A percentile compares a stretch with the other conserved stretches of the same genome.
phyloP scores from a whole-genome alignment of 805 yeast genomes.

The Ogataea chonburiensis region DNA sequence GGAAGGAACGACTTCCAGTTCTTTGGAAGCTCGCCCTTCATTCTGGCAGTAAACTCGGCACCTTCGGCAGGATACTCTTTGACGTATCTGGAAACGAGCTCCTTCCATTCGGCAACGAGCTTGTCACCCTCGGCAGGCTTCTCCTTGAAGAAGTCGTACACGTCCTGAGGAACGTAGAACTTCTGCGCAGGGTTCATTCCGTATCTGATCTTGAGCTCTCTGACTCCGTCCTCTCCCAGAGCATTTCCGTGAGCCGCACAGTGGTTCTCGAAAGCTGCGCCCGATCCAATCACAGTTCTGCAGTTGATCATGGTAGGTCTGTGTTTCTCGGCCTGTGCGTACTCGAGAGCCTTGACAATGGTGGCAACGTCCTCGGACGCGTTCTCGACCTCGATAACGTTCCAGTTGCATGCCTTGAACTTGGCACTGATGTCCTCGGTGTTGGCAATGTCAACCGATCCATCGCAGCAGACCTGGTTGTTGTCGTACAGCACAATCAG shows the following conservation, averaged over 20 bases:
- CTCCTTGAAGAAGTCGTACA: slow-evolving; percentile 63
- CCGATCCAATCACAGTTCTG: slow-evolving; percentile 90
- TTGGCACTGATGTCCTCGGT: slow-evolving; percentile 88
- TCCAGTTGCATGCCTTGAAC: slow-evolving; percentile 94
- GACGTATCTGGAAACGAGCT: slow-evolving; percentile 57
- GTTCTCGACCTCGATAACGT: slow-evolving; percentile 62
- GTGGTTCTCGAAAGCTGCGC: slow-evolving; percentile 82
- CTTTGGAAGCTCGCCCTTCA: slow-evolving; percentile 72
- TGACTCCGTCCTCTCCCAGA: slow-evolving; percentile 87
- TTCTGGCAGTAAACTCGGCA: slow-evolving; percentile 76
- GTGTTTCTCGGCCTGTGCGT: slow-evolving; percentile 31
- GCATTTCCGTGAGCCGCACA: slow-evolving; percentile 96
- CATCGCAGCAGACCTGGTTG: slow-evolving; percentile 96
- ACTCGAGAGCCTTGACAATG: slow-evolving; percentile 57
- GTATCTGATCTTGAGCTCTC: slow-evolving; percentile 74
- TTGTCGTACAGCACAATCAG: slow-evolving; percentile 94
- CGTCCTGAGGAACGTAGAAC: slow-evolving; percentile 82
- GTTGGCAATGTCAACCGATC: slow-evolving; percentile 85
- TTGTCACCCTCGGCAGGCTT: slow-evolving; percentile 61
- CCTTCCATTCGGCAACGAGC: slow-evolving; percentile 74
- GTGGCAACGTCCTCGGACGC: slow-evolving; percentile 84
- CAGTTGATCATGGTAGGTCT: slow-evolving; percentile 83
- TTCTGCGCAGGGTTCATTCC: slow-evolving; percentile 87
- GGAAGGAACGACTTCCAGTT: slow-evolving; percentile 85
- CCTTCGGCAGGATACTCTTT: slow-evolving; percentile 73